phyloP scores from a whole-genome alignment of 73 alveolate species.

The Tetrahymena elliotti region DNA sequence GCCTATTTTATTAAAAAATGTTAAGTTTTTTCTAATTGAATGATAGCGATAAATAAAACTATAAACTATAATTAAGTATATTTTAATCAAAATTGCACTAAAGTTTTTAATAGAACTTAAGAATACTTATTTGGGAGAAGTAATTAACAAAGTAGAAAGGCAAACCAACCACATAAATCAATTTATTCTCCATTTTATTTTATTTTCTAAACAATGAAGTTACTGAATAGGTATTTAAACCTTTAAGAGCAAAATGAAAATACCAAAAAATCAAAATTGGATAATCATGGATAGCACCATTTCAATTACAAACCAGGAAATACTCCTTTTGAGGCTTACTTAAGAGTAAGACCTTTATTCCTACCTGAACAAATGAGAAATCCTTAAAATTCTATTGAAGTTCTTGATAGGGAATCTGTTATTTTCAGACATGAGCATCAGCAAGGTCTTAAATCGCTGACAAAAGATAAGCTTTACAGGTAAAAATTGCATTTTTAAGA shows the following conservation, averaged over 20 bases:
- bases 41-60: neutral
- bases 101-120: neutral
- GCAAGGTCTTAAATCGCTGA: neutral
- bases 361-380: neutral
- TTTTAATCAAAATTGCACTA: neutral
- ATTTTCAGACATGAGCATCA: neutral
- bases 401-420: neutral
- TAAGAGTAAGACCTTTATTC: neutral
- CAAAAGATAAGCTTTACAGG: neutral
- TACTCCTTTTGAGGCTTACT: neutral
- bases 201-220: neutral
- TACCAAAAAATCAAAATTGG: neutral
- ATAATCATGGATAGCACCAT: neutral
- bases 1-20: neutral
- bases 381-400: neutral
- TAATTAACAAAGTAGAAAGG: neutral
- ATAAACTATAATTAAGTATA: neutral
- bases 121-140: neutral
- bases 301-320: neutral
- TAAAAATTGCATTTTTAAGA: neutral
- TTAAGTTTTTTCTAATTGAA: too few species aligned
- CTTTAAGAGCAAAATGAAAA: neutral
- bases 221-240: neutral
- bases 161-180: neutral
- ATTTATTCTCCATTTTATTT: neutral